These are phyloP conservation scores for Clavariopsis aquatica DNA, from an alignment of 495 filamentous ascomycete species.

Conservation along the genomic window DNA sequence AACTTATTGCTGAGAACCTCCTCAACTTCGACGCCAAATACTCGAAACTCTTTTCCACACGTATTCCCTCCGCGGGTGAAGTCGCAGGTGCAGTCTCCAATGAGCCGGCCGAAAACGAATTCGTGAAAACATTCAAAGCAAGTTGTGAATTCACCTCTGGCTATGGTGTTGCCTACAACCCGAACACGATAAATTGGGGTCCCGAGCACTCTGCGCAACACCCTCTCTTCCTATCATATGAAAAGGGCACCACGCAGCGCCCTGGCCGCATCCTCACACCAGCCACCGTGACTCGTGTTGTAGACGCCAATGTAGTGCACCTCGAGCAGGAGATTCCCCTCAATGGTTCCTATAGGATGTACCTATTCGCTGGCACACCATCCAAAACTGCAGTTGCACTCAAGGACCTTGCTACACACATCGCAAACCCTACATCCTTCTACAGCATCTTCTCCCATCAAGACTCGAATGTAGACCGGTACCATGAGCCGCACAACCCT, in stretches of 20 bases:
- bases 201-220: conserved; percentile 71
- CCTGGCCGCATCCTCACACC: conserved; percentile 73
- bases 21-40: conserved; percentile 66
- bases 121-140: conserved; percentile 65
- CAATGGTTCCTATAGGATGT: conserved; percentile 85
- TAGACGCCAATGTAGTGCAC: conserved; percentile 82
- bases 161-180: conserved; percentile 63
- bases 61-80: conserved; percentile 60
- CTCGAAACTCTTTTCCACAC: conserved; percentile 51
- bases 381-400: conserved; percentile 61
- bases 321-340: conserved; percentile 84
- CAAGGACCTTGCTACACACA: conserved; percentile 63
- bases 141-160: conserved; percentile 67
- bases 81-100: conserved; percentile 41
- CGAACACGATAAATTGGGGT: conserved; percentile 70
- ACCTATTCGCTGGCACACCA: conserved; percentile 76
- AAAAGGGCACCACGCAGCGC: conserved; percentile 59
- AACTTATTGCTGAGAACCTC: conserved; percentile 68
- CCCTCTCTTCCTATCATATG: conserved; percentile 58
- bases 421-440: conserved; percentile 68
- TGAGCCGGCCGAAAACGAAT: conserved; percentile 56
- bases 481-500: conserved; percentile 80
- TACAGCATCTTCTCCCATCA: conserved; percentile 61
- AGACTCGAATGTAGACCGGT: conserved; percentile 55
- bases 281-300: conserved; percentile 75